phyloP scores from a whole-genome alignment of 345 rosid genomes.

The Nephelium lappaceum region DNA sequence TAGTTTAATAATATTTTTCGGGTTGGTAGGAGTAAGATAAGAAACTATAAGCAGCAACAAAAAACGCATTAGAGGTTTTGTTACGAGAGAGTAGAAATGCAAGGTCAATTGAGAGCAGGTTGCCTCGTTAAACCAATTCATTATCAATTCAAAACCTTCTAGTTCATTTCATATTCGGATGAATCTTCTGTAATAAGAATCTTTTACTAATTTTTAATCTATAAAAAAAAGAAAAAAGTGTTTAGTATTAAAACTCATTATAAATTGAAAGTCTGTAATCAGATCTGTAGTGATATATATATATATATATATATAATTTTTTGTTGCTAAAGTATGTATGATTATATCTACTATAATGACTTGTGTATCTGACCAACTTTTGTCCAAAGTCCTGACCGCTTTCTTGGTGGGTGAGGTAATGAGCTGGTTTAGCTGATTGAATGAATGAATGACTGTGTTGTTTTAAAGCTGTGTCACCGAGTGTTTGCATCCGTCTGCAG shows the following conservation, averaged over 20 bases:
- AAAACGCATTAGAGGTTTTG: background rate
- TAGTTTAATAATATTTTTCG: background rate
- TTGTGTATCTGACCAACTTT: background rate
- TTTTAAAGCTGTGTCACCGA: too few species aligned
- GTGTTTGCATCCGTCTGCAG: background rate
- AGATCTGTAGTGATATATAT: too few species aligned
- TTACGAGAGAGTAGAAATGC: background rate
- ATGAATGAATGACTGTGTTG: background rate
- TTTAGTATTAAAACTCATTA: too few species aligned
- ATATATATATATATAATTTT: too few species aligned
- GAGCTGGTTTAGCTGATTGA: constrained; percentile 9
- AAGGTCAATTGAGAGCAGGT: constrained; percentile 24
- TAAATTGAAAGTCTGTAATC: too few species aligned
- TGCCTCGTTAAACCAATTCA: constrained; percentile 5
- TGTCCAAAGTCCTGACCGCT: background rate
- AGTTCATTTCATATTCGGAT: too few species aligned
- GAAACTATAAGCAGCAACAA: background rate
- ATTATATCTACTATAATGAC: background rate
- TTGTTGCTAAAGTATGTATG: too few species aligned
- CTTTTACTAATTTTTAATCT: too few species aligned
- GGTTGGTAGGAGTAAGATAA: constrained; percentile 5
- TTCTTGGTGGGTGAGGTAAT: background rate
- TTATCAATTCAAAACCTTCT: background rate
- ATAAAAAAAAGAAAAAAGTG: too few species aligned
- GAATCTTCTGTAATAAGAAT: too few species aligned